Evolutionary conservation across 2,329 filamentous ascomycete species (phyloP).

Genomic region (Aspergillus sp.): DNA sequence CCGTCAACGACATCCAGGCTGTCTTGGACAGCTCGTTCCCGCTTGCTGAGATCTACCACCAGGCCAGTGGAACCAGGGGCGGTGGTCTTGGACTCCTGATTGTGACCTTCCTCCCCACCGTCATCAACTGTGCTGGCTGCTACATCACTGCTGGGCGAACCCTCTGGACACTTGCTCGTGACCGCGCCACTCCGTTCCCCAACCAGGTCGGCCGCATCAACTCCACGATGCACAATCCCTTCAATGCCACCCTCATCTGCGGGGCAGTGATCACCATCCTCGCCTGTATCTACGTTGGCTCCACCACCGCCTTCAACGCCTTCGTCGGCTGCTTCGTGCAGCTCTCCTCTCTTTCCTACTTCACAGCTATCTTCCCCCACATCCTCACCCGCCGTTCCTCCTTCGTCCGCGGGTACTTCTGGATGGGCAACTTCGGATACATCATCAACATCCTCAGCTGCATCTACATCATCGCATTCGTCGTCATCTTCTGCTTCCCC

Average conservation of each 20-base stretch:
- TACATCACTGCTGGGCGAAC: slow-evolving; percentile 63
- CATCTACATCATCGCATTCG: slow-evolving; percentile 55
- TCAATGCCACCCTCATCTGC: slow-evolving; percentile 59
- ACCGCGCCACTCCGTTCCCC: slow-evolving; percentile 61
- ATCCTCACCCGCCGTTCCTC: slow-evolving; percentile 52
- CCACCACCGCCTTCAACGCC: slow-evolving; percentile 55
- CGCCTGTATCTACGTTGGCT: slow-evolving; percentile 58
- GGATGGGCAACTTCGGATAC: slow-evolving; percentile 53
- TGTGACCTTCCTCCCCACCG: slow-evolving; percentile 56
- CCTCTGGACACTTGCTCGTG: slow-evolving; percentile 59
- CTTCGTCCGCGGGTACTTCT: slow-evolving; percentile 55
- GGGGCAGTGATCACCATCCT: slow-evolving; percentile 53
- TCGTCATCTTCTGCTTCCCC: slow-evolving; percentile 62
- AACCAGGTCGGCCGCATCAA: slow-evolving; percentile 55
- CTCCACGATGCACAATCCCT: slow-evolving; percentile 56
- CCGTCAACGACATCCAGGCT: slow-evolving; percentile 41
- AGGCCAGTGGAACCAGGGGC: slow-evolving; percentile 49
- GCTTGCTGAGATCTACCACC: slow-evolving; percentile 49
- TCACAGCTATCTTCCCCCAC: slow-evolving; percentile 53
- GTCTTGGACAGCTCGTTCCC: slow-evolving; percentile 40
- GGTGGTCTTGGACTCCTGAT: slow-evolving; percentile 59
- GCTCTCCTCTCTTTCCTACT: slow-evolving; percentile 56
- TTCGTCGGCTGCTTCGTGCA: slow-evolving; percentile 60
- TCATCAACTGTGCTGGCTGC: slow-evolving; percentile 53
- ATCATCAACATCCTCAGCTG: slow-evolving; percentile 52